phyloP scores from a whole-genome alignment of 257 asterid species.

The Euphrasia confusa region DNA sequence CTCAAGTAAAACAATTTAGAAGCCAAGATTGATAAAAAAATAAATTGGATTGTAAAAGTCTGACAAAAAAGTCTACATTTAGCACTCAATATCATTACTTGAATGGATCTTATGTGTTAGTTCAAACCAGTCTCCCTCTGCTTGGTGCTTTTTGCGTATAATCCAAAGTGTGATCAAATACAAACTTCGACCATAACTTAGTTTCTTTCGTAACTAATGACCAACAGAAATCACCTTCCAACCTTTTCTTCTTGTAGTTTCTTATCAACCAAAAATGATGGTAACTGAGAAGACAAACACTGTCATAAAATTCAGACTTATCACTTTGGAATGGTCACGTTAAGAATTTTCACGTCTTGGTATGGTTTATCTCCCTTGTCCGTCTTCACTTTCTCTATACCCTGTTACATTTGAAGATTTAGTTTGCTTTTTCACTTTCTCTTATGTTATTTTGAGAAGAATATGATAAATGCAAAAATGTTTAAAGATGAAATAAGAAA shows the following conservation, averaged over 20 bases:
- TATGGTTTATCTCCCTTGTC: constrained; percentile 84
- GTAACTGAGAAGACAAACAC: background rate
- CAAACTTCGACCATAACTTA: background rate
- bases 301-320: background rate
- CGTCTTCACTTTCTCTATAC: constrained; percentile 89
- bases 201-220: background rate
- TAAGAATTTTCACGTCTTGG: constrained; percentile 90
- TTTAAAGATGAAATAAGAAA: background rate
- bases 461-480: background rate
- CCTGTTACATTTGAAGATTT: constrained; percentile 36
- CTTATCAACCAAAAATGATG: background rate
- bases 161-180: background rate
- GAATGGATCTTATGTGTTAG: background rate
- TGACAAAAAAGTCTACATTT: background rate
- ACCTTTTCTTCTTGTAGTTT: background rate
- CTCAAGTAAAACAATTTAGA: background rate
- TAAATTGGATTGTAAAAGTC: background rate
- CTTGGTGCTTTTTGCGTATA: background rate
- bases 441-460: too few relatives aligned
- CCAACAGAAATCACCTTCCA: constrained; percentile 5
- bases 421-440: background rate
- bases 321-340: constrained; percentile 82
- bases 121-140: background rate
- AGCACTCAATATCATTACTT: background rate
- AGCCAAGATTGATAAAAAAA: background rate